These are phyloP conservation scores for Pyrus communis DNA, from an alignment of 306 rosid species.

Conservation along the genomic window DNA sequence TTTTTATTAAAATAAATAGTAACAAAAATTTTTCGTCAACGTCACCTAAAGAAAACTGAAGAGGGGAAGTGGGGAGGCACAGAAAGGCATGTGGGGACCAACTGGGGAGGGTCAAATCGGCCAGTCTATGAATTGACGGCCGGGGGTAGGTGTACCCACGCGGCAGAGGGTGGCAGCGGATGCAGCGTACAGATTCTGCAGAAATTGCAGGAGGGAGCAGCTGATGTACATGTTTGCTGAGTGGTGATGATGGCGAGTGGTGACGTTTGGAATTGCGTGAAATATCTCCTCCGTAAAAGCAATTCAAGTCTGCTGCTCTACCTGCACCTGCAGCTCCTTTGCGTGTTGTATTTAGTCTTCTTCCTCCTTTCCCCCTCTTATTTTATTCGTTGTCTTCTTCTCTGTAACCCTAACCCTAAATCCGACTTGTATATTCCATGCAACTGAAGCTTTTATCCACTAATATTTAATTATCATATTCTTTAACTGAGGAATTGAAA, in stretches of 20 bases:
- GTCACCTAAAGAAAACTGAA: too few species aligned
- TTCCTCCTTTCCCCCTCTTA: not conserved
- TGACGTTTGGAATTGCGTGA: slow-evolving; percentile 17
- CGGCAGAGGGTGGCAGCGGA: not conserved
- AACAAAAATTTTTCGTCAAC: too few species aligned
- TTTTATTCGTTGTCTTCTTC: not conserved
- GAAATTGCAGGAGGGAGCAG: not conserved
- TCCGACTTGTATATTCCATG: not conserved
- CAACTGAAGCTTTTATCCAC: too few species aligned
- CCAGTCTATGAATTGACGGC: slow-evolving; percentile 26
- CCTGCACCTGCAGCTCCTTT: slow-evolving; percentile 1
- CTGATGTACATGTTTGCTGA: not conserved
- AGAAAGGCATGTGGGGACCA: slow-evolving; percentile 3
- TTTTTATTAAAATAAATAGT: too few species aligned
- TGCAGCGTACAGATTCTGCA: not conserved
- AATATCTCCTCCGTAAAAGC: not conserved
- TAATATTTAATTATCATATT: too few species aligned
- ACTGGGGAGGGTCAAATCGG: slow-evolving; percentile 20
- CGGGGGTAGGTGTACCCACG: not conserved
- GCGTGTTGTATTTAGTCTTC: slow-evolving; percentile 11
- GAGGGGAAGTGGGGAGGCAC: not conserved
- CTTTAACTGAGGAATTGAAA: too few species aligned
- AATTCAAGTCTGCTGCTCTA: not conserved
- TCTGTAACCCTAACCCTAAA: not conserved
- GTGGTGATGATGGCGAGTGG: not conserved